Evolutionary conservation across 805 yeast species (phyloP), one percentile per base, ranked within the genome.

Genomic region (Candida taoyuanica): DNA sequence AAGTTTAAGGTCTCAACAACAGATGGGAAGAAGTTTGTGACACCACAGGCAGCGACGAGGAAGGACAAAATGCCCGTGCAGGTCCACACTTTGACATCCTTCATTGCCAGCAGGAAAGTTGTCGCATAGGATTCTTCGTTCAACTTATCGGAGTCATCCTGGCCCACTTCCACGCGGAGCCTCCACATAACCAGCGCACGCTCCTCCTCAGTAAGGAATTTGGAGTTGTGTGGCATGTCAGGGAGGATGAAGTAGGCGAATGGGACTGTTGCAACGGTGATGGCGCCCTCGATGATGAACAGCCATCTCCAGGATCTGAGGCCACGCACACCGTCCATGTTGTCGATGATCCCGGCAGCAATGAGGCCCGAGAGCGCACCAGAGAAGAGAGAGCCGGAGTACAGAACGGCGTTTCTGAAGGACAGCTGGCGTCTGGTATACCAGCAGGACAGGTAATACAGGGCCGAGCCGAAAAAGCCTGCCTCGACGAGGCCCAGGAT

Each of bases 231-330:
- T 16, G 81, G 81, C 60, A 71, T 62, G 44, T 72, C 76, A 16
- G 81, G 81, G 37, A 75, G 58, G 25, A 73, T 60, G 34, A 64
- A 60, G 52, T 70, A 70, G 62, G 30, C 73, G 68, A 33, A 65
- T 48, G 32, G 62, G 60, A 37, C 87, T 46, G 80, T 65, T 1
- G 52, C 33, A 13, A 72, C 68, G 9, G 82, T 76, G 39, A 71
- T 64, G 3, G 65, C 63, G 30, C 83, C 83, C 54, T 78, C 83
- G 43, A 78, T 73, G 31, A 79, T 72, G 51, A 76, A 79, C 16
- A 78, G 50, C 84, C 84, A 78, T 58, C 79, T 67, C 83, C 83
- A 78, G 9, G 84, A 83, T 12, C 68, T 64, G 14, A 76, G 50
- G 1, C 38, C 74, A 70, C 46, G 70, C 12, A 30, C 36, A 28